Percentiles rank a stretch among this genome's conserved stretches.
Evolutionary conservation across 306 rosid genomes (phyloP).

Genomic region (Senna siamea): DNA sequence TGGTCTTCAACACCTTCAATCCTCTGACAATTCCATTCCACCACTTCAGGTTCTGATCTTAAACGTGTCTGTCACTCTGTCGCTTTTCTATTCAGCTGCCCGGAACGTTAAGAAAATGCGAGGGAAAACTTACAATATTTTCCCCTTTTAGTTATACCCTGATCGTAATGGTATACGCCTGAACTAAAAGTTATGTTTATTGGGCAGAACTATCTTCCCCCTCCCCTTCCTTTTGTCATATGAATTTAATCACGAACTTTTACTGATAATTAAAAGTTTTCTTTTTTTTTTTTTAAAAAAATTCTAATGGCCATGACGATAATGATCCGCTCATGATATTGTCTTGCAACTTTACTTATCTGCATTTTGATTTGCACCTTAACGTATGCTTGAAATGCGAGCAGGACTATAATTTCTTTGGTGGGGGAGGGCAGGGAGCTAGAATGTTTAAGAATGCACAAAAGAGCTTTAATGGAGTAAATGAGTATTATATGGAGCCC

Average conservation of each 20-base stretch:
- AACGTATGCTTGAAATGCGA: conserved; percentile 43
- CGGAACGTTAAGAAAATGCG: background rate
- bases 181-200: background rate
- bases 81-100: background rate
- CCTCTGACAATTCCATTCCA: conserved; percentile 62
- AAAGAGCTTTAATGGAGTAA: conserved; percentile 64
- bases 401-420: conserved; percentile 76
- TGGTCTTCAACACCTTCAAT: conserved; percentile 88
- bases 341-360: conserved; percentile 25
- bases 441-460: conserved; percentile 77
- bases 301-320: background rate
- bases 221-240: background rate
- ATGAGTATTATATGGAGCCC: conserved; percentile 79
- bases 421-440: conserved; percentile 72
- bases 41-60: conserved; percentile 66
- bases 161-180: background rate
- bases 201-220: conserved; percentile 2
- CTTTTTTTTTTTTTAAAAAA: conserved; percentile 6
- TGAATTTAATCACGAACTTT: background rate
- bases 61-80: background rate
- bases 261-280: background rate
- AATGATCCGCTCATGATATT: conserved; percentile 11
- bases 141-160: background rate
- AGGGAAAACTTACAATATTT: background rate
- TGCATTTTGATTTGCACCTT: conserved; percentile 35